These are phyloP conservation scores for Tetragonia tetragonoides DNA, from an alignment of 148 eudicot genomes.

Conservation along the genomic window DNA sequence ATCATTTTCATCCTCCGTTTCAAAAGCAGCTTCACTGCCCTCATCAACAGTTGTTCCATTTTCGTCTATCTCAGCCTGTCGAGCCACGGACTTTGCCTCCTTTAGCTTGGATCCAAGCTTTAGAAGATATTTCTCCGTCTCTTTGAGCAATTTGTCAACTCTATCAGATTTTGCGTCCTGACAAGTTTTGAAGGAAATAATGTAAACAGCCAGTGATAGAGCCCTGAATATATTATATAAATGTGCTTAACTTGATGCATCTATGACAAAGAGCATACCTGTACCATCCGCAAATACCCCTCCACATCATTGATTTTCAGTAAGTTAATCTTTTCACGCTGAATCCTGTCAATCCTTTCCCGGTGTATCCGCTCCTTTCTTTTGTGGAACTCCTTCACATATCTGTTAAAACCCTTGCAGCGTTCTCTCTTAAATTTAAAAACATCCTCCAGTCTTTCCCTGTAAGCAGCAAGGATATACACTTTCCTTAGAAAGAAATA, in stretches of 20 bases:
- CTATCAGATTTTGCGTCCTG: slow-evolving; percentile 98
- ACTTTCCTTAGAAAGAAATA: slow-evolving; percentile 1
- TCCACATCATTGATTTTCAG: slow-evolving; percentile 98
- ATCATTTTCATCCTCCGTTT: slow-evolving; percentile 82
- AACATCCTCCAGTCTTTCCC: slow-evolving; percentile 88
- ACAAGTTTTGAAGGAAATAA: neutral
- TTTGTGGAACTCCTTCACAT: slow-evolving; percentile 91
- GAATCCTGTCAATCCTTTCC: slow-evolving; percentile 96
- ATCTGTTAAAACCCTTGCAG: slow-evolving; percentile 79
- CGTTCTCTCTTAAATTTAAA: slow-evolving; percentile 89
- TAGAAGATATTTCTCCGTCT: slow-evolving; percentile 92
- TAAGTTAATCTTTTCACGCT: slow-evolving; percentile 95
- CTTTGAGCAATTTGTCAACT: slow-evolving; percentile 86
- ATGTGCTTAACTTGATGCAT: neutral
- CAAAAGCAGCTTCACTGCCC: slow-evolving; percentile 46
- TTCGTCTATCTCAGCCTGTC: slow-evolving; percentile 65
- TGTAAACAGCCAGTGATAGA: neutral
- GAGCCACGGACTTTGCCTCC: slow-evolving; percentile 60
- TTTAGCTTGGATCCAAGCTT: slow-evolving; percentile 87
- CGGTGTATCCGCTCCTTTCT: slow-evolving; percentile 90
- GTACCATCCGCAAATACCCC: slow-evolving; percentile 98
- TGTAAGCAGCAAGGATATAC: slow-evolving; percentile 22
- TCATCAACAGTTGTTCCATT: slow-evolving; percentile 46
- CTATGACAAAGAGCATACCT: slow-evolving; percentile 43
- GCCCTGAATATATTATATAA: neutral